phyloP scores from a whole-genome alignment of 257 asterid genomes.

The Mentha longifolia region DNA sequence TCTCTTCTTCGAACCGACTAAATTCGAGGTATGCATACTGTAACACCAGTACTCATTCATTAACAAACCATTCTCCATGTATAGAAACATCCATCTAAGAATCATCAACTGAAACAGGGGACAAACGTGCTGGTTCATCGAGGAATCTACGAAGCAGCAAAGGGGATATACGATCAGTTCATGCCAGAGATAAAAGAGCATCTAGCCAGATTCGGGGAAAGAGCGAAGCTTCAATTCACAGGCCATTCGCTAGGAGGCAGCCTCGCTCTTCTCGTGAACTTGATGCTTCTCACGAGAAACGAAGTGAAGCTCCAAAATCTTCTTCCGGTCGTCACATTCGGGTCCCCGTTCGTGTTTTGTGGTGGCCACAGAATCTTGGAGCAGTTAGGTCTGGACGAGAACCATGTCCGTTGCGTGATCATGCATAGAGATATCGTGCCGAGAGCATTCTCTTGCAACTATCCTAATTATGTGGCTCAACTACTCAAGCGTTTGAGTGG shows the following conservation, averaged over 20 bases:
- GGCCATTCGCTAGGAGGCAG: slow-evolving; percentile 99
- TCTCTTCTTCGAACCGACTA: slow-evolving; percentile 84
- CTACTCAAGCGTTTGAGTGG: slow-evolving; percentile 70
- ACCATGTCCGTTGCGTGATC: slow-evolving; percentile 74
- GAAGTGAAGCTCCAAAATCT: slow-evolving; percentile 48
- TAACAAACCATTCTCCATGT: no score
- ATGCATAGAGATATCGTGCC: slow-evolving; percentile 96
- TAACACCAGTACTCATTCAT: neutral
- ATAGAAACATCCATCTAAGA: neutral
- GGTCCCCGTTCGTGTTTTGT: slow-evolving; percentile 85
- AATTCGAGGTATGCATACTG: slow-evolving; percentile 47
- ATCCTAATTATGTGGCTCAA: slow-evolving; percentile 73
- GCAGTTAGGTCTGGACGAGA: slow-evolving; percentile 66
- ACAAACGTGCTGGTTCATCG: slow-evolving; percentile 78
- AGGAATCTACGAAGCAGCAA: slow-evolving; percentile 96
- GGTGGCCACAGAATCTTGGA: slow-evolving; percentile 74
- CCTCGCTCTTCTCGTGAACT: slow-evolving; percentile 77
- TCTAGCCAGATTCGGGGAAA: slow-evolving; percentile 53
- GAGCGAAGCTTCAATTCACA: slow-evolving; percentile 81
- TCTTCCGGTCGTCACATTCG: slow-evolving; percentile 88
- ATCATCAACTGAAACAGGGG: slow-evolving; percentile 45
- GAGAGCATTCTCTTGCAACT: slow-evolving; percentile 86
- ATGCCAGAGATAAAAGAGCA: slow-evolving; percentile 77
- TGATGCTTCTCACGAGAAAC: slow-evolving; percentile 73
- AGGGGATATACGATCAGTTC: slow-evolving; percentile 83